Conservation (phyloP, 2,329 filamentous ascomycete genomes). For the Calonectria ilicicola region DNA sequence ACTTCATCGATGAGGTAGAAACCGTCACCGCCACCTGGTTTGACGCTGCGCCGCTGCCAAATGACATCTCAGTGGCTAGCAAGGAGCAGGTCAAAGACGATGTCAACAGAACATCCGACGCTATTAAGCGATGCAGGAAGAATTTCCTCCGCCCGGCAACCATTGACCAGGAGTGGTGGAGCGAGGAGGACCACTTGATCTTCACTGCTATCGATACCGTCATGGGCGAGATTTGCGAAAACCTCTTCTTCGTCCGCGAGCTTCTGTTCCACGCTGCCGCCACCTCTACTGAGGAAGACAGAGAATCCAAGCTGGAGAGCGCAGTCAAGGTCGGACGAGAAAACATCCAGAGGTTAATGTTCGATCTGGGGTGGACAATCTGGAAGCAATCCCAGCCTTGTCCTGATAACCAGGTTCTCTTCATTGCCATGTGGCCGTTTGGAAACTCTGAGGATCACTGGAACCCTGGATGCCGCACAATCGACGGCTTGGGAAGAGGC, state of each 20-base stretch:
- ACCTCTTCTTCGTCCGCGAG: slow-evolving; percentile 41
- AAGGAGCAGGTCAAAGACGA: slow-evolving; percentile 35
- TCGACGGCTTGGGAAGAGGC: slow-evolving; percentile 36
- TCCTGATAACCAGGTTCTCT: slow-evolving; percentile 65
- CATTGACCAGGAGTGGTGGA: slow-evolving; percentile 42
- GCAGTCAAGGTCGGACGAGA: slow-evolving; percentile 32
- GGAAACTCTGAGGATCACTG: slow-evolving; percentile 66
- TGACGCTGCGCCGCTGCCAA: slow-evolving; percentile 49
- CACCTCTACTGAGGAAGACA: not conserved
- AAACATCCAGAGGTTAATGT: slow-evolving; percentile 51
- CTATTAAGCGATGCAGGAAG: slow-evolving; percentile 56
- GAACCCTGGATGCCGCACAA: slow-evolving; percentile 47
- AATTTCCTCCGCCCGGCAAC: slow-evolving; percentile 56
- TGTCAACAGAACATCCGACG: slow-evolving; percentile 52
- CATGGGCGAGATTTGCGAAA: slow-evolving; percentile 52
- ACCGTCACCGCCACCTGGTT: slow-evolving; percentile 56
- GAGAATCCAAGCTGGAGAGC: slow-evolving; percentile 19
- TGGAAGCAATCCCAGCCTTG: slow-evolving; percentile 71
- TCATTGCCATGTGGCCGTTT: slow-evolving; percentile 74
- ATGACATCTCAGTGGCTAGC: slow-evolving; percentile 29
- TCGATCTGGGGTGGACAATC: slow-evolving; percentile 67
- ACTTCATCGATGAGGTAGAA: slow-evolving; percentile 52
- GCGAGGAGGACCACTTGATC: slow-evolving; percentile 58
- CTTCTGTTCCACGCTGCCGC: slow-evolving; percentile 33
- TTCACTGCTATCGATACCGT: slow-evolving; percentile 56